Base-by-base conservation (phyloP, 176 grass and related monocot genomes). In the Ampelocalamus luodianensis region DNA sequence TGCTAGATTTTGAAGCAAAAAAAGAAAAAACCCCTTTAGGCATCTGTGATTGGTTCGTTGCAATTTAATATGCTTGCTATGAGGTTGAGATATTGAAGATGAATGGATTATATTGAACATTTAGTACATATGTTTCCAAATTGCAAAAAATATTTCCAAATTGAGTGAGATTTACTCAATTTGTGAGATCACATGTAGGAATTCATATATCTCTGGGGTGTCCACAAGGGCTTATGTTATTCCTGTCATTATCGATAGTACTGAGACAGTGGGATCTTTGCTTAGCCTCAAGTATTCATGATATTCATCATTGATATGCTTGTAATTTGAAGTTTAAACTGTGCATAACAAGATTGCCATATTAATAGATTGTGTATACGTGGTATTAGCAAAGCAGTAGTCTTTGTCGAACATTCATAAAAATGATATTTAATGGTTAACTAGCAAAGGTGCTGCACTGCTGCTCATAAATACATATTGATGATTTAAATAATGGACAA, bases 181-280 rank as follows among this genome's bases (percentile, higher is more conserved):
- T 45, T 45, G 10, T 45, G 2, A 45, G 8, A 45, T 45, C 43
- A 45, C 29, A 6, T 59, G 0, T 32, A 72, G 1, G 32, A 49
- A 27, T 42, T 76, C n/a, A 26, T 84, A 27, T 20, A 50, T 51
- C 26, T 72, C 11, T 50, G 14, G n/a, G 51, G 26, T 76, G 50
- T 60, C 24, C n/a, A 43, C 8, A 81, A 53, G 14, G 37, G 1
- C 36, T 20, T 80, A 69, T 80, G 61, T 36, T 85, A 70, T 86
- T 79, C 16, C 16, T 50, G 40, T 36, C 82, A 68, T 74, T 59
- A 40, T 72, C 27, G 27, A 7, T 74, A 68, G 60, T 49, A 68
- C 3, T 22, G 15, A 39, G 64, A 74, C 18, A 58, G 2, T 48
- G 46, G 7, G 0, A 39, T 71, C 43, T 80, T 68, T 45, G 10